These are phyloP conservation scores for Nigrospora oryzae DNA, from an alignment of 2,329 filamentous ascomycete species.

Conservation along the genomic window DNA sequence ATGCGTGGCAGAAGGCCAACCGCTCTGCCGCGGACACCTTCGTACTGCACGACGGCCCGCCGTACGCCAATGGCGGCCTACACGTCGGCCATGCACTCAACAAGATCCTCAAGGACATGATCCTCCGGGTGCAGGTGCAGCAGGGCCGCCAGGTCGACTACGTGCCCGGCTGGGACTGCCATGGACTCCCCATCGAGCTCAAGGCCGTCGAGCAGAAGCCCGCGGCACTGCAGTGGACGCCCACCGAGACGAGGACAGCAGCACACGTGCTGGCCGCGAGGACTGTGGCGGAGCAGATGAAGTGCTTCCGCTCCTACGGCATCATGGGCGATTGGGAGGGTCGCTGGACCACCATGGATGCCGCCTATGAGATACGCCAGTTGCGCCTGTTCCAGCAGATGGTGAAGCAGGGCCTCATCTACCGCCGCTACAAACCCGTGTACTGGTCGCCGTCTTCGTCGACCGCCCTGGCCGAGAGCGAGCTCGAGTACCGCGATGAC, in stretches of 20 bases:
- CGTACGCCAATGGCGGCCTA: slow-evolving; percentile 87
- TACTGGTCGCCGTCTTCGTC: slow-evolving; percentile 78
- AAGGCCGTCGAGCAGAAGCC: slow-evolving; percentile 65
- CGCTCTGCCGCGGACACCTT: slow-evolving; percentile 54
- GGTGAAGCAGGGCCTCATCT: slow-evolving; percentile 65
- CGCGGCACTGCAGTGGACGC: slow-evolving; percentile 30
- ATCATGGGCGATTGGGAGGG: slow-evolving; percentile 76
- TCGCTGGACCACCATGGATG: slow-evolving; percentile 74
- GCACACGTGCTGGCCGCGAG: slow-evolving; percentile 59
- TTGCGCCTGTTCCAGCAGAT: slow-evolving; percentile 68
- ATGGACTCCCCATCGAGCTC: slow-evolving; percentile 92
- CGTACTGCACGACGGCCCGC: slow-evolving; percentile 87
- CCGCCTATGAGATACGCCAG: slow-evolving; percentile 65
- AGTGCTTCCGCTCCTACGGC: slow-evolving; percentile 62
- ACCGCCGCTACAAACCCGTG: slow-evolving; percentile 72
- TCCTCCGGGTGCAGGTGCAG: slow-evolving; percentile 72
- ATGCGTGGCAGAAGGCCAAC: slow-evolving; percentile 69
- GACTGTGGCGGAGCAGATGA: slow-evolving; percentile 66
- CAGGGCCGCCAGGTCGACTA: slow-evolving; percentile 72
- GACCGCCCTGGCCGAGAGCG: slow-evolving; percentile 75
- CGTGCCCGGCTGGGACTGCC: slow-evolving; percentile 93
- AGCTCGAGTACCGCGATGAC: slow-evolving; percentile 74
- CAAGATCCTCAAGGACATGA: slow-evolving; percentile 94
- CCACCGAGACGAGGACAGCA: slow-evolving; percentile 52
- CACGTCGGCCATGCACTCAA: slow-evolving; percentile 94